A percentile compares a stretch with the other conserved stretches of the same genome.
phyloP scores from a whole-genome alignment of 306 rosid genomes.

The Sesbania bispinosa region DNA sequence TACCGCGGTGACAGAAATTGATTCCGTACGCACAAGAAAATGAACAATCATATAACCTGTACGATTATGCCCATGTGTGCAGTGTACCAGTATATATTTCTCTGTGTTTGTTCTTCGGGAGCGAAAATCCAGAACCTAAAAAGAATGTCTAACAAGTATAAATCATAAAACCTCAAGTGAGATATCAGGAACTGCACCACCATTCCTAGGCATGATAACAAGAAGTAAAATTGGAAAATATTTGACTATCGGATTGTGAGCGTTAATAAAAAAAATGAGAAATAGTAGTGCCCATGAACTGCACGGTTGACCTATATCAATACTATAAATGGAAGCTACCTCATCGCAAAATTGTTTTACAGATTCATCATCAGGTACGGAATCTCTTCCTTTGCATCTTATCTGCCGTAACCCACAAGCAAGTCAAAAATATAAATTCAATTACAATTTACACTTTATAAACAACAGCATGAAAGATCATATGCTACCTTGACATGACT shows the following conservation, averaged over 20 bases:
- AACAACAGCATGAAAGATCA: conserved; percentile 8
- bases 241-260: conserved; percentile 7
- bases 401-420: conserved; percentile 69
- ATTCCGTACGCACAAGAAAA: conserved; percentile 66
- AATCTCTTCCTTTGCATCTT: conserved; percentile 83
- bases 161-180: conserved; percentile 33
- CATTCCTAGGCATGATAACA: conserved; percentile 13
- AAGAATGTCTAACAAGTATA: conserved; percentile 31
- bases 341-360: conserved; percentile 69
- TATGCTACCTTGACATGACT: conserved; percentile 68
- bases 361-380: conserved; percentile 84
- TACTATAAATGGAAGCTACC: conserved; percentile 47
- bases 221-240: not conserved
- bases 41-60: conserved; percentile 93
- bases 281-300: conserved; percentile 8
- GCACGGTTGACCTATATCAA: not conserved
- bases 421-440: conserved; percentile 17
- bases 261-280: not conserved
- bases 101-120: conserved; percentile 60
- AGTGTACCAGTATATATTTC: conserved; percentile 87
- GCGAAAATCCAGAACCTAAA: conserved; percentile 72
- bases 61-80: conserved; percentile 98
- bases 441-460: conserved; percentile 12
- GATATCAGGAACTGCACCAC: conserved; percentile 28
- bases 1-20: conserved; percentile 78